Percentiles rank a stretch among this genome's conserved stretches.
phyloP scores from a whole-genome alignment of 805 yeast species.

The Zygosaccharomyces pseudorouxii region DNA sequence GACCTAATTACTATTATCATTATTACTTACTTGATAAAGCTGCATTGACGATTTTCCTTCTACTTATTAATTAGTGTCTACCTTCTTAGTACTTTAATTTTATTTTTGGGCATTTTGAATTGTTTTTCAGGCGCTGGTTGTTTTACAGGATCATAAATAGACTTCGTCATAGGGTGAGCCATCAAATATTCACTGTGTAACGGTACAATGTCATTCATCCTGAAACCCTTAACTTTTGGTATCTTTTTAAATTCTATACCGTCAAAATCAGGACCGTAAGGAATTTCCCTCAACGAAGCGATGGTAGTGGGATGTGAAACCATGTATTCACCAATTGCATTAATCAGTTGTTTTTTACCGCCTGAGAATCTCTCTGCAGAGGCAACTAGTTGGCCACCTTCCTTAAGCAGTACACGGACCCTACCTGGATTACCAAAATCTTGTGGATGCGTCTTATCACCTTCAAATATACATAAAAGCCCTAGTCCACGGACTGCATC shows the following conservation, averaged over 20 bases:
- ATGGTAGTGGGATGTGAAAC: conserved; percentile 65
- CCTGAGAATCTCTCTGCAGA: conserved; percentile 20
- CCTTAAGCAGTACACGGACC: conserved; percentile 67
- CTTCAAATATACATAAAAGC: conserved; percentile 49
- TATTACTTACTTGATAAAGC: conserved; percentile 12
- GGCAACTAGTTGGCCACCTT: conserved; percentile 41
- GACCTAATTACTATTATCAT: conserved; percentile 6
- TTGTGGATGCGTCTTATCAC: conserved; percentile 89
- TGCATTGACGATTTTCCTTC: conserved; percentile 5
- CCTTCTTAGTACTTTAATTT: conserved; percentile 34
- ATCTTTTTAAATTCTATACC: conserved; percentile 52
- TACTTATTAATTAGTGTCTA: conserved; percentile 10
- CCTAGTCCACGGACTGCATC: conserved; percentile 55
- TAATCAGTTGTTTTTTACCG: conserved; percentile 64
- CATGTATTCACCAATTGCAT: conserved; percentile 56
- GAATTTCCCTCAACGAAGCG: conserved; percentile 55
- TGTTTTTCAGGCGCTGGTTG: conserved; percentile 40
- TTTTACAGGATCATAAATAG: conserved; percentile 52
- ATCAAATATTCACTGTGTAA: conserved; percentile 71
- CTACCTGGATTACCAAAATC: conserved; percentile 98
- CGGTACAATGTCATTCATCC: conserved; percentile 86
- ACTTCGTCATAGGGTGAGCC: conserved; percentile 78
- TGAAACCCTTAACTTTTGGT: conserved; percentile 81
- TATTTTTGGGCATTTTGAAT: conserved; percentile 31
- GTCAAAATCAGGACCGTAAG: conserved; percentile 60